Conservation (phyloP, 2,329 filamentous ascomycete genomes). For the Colletotrichum chrysophilum region DNA sequence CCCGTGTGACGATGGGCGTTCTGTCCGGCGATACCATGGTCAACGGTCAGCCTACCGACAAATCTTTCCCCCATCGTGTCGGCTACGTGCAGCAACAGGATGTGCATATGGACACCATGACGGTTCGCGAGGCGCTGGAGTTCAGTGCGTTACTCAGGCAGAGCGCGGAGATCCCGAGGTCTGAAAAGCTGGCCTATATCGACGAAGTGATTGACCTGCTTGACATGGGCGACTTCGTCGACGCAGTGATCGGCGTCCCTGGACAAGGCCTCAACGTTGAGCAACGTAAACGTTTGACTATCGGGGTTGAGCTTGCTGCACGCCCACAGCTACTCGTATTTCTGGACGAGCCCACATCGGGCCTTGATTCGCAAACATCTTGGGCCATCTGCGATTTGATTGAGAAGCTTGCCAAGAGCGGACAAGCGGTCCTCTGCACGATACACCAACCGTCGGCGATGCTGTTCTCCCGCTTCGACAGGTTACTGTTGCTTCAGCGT, state of each 20-base stretch:
- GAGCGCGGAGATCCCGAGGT: slow-evolving; percentile 56
- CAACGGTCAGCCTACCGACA: slow-evolving; percentile 67
- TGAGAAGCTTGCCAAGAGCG: slow-evolving; percentile 62
- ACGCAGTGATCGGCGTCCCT: slow-evolving; percentile 71
- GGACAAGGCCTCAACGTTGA: slow-evolving; percentile 59
- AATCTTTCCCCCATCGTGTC: slow-evolving; percentile 73
- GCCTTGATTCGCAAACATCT: slow-evolving; percentile 76
- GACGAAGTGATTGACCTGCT: slow-evolving; percentile 34
- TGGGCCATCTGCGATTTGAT: slow-evolving; percentile 77
- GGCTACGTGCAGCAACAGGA: slow-evolving; percentile 78
- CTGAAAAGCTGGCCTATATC: slow-evolving; percentile 32
- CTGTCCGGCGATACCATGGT: slow-evolving; percentile 75
- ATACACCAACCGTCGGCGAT: slow-evolving; percentile 53
- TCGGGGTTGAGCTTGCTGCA: slow-evolving; percentile 77
- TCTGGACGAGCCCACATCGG: slow-evolving; percentile 79
- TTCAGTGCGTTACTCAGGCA: slow-evolving; percentile 74
- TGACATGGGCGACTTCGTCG: slow-evolving; percentile 66
- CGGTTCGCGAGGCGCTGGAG: slow-evolving; percentile 70
- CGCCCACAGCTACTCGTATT: slow-evolving; percentile 76
- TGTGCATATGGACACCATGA: slow-evolving; percentile 71
- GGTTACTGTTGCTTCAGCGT: slow-evolving; percentile 57
- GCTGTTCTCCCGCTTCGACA: slow-evolving; percentile 55
- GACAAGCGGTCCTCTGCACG: slow-evolving; percentile 50
- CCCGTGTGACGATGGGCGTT: slow-evolving; percentile 75
- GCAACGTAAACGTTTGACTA: slow-evolving; percentile 66